Percentiles rank a stretch among this genome's conserved stretches.
Conservation (phyloP, 2,329 filamentous ascomycete species). For the Aspergillus carbonarius region DNA sequence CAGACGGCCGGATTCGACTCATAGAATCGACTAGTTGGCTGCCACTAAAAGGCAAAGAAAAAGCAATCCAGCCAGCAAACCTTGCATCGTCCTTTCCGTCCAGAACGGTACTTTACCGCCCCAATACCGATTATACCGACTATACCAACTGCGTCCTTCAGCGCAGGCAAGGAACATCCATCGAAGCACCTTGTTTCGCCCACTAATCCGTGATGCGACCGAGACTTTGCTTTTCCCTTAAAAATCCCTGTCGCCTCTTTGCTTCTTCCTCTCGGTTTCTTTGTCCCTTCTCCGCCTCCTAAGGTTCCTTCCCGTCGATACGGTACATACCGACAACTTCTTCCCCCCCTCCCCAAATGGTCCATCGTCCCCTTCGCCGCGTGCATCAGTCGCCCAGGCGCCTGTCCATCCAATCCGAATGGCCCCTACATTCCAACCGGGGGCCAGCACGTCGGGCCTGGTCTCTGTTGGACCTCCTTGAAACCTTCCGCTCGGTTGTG, state of each 20-base stretch:
- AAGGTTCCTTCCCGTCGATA: not conserved
- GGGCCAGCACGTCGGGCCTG: not conserved
- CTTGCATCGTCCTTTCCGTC: not conserved
- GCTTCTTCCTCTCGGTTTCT: not conserved
- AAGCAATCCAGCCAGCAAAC: not conserved
- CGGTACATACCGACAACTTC: not conserved
- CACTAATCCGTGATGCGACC: not conserved
- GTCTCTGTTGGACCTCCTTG: not conserved
- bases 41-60: not conserved
- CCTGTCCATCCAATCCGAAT: not conserved
- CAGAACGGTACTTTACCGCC: not conserved
- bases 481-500: conserved; percentile 1
- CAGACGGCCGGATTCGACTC: not conserved
- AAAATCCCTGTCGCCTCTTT: not conserved
- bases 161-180: conserved; percentile 3
- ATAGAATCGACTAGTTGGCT: too few relatives aligned
- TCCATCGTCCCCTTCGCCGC: not conserved
- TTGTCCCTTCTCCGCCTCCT: not conserved
- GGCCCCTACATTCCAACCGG: not conserved
- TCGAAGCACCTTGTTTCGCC: conserved; percentile 2
- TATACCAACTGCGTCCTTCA: not conserved
- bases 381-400: not conserved
- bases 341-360: not conserved
- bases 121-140: not conserved
- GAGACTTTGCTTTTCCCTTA: not conserved